A percentile compares a stretch with the other conserved stretches of the same genome.
phyloP scores from a whole-genome alignment of 306 rosid species.

The Sicyos baderoa region DNA sequence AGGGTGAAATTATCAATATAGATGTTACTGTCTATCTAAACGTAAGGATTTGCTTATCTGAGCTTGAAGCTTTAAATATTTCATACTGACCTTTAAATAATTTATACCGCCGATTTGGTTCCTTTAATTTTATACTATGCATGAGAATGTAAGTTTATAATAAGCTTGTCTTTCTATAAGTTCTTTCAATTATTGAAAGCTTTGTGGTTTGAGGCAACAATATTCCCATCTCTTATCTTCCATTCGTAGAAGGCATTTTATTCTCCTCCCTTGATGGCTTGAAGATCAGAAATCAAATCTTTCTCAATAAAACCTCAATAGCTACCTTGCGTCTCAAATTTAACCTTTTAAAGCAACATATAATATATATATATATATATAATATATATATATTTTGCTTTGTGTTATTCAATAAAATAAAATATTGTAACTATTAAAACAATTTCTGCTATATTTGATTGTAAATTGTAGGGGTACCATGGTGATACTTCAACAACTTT shows the following conservation, averaged over 20 bases:
- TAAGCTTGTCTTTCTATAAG: neutral
- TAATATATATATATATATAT: too few relatives aligned
- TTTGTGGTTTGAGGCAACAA: neutral
- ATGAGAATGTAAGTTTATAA: neutral
- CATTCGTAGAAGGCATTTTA: neutral
- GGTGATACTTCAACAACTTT: conserved; percentile 87
- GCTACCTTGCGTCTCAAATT: neutral
- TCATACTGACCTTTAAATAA: neutral
- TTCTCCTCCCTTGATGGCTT: neutral
- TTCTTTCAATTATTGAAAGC: conserved; percentile 6
- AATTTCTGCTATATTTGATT: conserved; percentile 2
- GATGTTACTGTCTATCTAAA: conserved; percentile 87
- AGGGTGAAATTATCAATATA: conserved; percentile 85
- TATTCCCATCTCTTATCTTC: conserved; percentile 4
- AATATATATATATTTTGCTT: too few relatives aligned
- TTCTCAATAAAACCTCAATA: neutral
- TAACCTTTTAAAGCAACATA: neutral
- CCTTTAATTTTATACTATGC: neutral
- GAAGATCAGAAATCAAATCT: conserved; percentile 1
- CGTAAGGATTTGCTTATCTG: conserved; percentile 39
- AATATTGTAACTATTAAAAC: conserved; percentile 7
- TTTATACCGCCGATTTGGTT: neutral
- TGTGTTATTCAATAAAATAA: neutral
- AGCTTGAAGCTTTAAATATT: conserved; percentile 3
- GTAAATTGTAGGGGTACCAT: conserved; percentile 64